Conservation (phyloP, 2,329 filamentous ascomycete genomes). For the Helicocarpus griseus region DNA sequence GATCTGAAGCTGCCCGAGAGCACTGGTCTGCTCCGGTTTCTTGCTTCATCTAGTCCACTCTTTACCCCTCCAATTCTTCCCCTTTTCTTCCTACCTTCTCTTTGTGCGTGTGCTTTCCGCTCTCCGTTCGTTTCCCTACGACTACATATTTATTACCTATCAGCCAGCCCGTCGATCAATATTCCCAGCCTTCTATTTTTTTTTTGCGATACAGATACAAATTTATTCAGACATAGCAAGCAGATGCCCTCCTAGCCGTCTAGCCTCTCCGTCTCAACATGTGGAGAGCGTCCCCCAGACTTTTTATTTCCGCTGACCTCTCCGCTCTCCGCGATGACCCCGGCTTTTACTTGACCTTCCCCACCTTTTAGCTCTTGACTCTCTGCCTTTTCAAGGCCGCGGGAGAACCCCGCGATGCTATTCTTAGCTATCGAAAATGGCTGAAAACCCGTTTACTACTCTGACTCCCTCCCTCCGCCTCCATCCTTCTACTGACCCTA, state of each 20-base stretch:
- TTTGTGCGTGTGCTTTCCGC: neutral
- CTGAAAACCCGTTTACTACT: slow-evolving; percentile 19
- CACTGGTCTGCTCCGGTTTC: slow-evolving; percentile 1
- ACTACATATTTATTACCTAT: neutral
- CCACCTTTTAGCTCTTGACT: neutral
- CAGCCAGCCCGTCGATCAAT: neutral
- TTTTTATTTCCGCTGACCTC: neutral
- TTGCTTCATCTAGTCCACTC: neutral
- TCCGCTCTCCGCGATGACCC: neutral
- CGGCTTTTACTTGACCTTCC: neutral
- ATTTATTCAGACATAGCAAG: neutral
- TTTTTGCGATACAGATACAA: neutral
- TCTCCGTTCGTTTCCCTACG: neutral
- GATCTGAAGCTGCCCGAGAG: neutral
- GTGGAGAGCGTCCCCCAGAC: neutral
- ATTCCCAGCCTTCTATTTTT: neutral
- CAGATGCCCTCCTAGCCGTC: neutral
- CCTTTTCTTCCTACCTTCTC: neutral
- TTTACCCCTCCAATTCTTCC: neutral
- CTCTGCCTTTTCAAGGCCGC: slow-evolving; percentile 14
- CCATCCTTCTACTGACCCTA: neutral
- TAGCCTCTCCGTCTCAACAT: neutral
- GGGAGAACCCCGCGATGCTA: slow-evolving; percentile 13
- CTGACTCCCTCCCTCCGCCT: slow-evolving; percentile 21
- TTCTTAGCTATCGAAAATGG: slow-evolving; percentile 24